Percentiles rank a stretch among this genome's conserved stretches.
phyloP scores from a whole-genome alignment of 495 filamentous ascomycete genomes.

The Clavariopsis aquatica region DNA sequence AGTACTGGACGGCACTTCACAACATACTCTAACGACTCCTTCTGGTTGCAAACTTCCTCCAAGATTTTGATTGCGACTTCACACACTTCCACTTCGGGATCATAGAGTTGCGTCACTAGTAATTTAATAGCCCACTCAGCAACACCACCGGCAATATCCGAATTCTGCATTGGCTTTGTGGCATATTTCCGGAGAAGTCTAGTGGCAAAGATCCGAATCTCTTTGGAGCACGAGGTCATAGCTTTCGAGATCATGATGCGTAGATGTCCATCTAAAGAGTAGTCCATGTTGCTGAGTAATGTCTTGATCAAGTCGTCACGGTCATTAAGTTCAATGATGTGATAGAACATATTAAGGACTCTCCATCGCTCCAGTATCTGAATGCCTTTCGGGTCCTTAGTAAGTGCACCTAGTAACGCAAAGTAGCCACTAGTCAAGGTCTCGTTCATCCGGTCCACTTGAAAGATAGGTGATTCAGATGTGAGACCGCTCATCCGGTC shows the following conservation, averaged over 20 bases:
- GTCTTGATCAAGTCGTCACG: slow-evolving; percentile 87
- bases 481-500: slow-evolving; percentile 90
- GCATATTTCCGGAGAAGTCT: slow-evolving; percentile 83
- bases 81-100: slow-evolving; percentile 94
- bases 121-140: slow-evolving; percentile 95
- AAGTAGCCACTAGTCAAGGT: slow-evolving; percentile 92
- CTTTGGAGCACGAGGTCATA: slow-evolving; percentile 85
- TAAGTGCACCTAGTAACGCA: slow-evolving; percentile 83
- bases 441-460: slow-evolving; percentile 74
- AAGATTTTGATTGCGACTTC: slow-evolving; percentile 94
- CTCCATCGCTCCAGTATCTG: slow-evolving; percentile 94
- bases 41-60: slow-evolving; percentile 94
- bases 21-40: slow-evolving; percentile 86
- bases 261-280: slow-evolving; percentile 81
- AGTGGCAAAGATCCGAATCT: slow-evolving; percentile 84
- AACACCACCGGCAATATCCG: slow-evolving; percentile 36
- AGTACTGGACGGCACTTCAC: slow-evolving; percentile 94
- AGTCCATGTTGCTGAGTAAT: slow-evolving; percentile 88
- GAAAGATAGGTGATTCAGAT: slow-evolving; percentile 84
- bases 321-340: slow-evolving; percentile 86
- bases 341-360: slow-evolving; percentile 99
- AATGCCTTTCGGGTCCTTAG: slow-evolving; percentile 75
- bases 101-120: slow-evolving; percentile 95
- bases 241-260: slow-evolving; percentile 91
- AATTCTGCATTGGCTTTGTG: slow-evolving; percentile 45